Evolutionary conservation across 257 asterid species (phyloP).

Genomic region (Cruciata laevipes): DNA sequence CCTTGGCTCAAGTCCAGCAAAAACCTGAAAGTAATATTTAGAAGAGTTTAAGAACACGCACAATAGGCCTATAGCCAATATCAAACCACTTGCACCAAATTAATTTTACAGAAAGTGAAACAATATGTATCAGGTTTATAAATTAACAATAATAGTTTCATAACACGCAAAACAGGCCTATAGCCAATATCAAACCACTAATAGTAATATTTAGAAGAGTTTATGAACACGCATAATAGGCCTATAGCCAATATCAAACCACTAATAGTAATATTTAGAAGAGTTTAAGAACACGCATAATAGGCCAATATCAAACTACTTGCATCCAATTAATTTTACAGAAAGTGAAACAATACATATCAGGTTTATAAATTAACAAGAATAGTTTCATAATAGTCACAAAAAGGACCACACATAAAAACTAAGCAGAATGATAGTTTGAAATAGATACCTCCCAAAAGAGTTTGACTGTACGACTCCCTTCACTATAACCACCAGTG

Average conservation of each 20-base stretch:
- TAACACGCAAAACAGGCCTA: too few relatives aligned
- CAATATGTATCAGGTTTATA: neutral
- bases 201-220: neutral
- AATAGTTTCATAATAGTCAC: neutral
- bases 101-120: neutral
- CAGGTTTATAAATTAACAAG: neutral
- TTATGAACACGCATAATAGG: neutral
- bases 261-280: neutral
- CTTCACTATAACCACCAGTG: conserved; percentile 88
- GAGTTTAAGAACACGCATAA: neutral
- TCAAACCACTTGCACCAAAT: neutral
- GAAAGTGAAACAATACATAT: neutral
- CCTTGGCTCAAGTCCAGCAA: conserved; percentile 68
- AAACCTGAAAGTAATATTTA: conserved; percentile 36
- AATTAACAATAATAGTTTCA: neutral
- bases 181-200: too few relatives aligned
- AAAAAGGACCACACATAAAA: neutral
- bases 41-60: neutral
- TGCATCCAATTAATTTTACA: neutral
- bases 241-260: neutral
- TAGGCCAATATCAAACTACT: neutral
- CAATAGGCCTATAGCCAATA: neutral
- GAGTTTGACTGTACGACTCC: conserved; percentile 76
- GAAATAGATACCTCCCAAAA: conserved; percentile 84
- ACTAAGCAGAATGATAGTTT: conserved; percentile 12